Evolutionary conservation across 1,139 yeast genomes (phyloP).

Genomic region (Kodamaea alishanica): DNA sequence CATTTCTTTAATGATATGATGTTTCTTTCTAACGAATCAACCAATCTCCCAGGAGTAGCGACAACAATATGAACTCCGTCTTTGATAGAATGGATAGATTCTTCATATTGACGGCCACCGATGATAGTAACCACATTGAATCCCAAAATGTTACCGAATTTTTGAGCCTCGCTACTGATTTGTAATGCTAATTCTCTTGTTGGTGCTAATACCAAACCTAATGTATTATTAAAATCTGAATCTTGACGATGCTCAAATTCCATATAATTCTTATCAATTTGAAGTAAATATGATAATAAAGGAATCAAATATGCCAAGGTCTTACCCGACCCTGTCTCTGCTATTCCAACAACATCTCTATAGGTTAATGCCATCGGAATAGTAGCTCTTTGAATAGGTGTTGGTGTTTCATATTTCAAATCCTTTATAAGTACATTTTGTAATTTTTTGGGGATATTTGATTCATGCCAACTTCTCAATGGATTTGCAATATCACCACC

Average conservation of each 20-base stretch:
- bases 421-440: constrained; percentile 30
- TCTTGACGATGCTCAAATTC: constrained; percentile 32
- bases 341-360: constrained; percentile 80
- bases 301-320: constrained; percentile 88
- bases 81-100: constrained; percentile 56
- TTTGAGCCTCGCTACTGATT: constrained; percentile 62
- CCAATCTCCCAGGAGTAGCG: constrained; percentile 90
- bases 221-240: constrained; percentile 29
- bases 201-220: constrained; percentile 79
- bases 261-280: constrained; percentile 34
- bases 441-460: constrained; percentile 45
- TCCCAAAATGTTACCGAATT: constrained; percentile 41
- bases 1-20: constrained; percentile 60
- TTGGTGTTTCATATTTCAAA: constrained; percentile 59
- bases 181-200: constrained; percentile 93
- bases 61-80: constrained; percentile 78
- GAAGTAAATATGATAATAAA: constrained; percentile 52
- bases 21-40: constrained; percentile 73
- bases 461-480: constrained; percentile 69
- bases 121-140: constrained; percentile 65
- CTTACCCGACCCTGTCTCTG: constrained; percentile 96
- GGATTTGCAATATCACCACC: constrained; percentile 58
- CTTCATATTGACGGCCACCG: constrained; percentile 87
- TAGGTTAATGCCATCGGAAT: constrained; percentile 65
- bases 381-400: constrained; percentile 88